phyloP scores from a whole-genome alignment of 345 rosid genomes.

The Hypericum perforatum region DNA sequence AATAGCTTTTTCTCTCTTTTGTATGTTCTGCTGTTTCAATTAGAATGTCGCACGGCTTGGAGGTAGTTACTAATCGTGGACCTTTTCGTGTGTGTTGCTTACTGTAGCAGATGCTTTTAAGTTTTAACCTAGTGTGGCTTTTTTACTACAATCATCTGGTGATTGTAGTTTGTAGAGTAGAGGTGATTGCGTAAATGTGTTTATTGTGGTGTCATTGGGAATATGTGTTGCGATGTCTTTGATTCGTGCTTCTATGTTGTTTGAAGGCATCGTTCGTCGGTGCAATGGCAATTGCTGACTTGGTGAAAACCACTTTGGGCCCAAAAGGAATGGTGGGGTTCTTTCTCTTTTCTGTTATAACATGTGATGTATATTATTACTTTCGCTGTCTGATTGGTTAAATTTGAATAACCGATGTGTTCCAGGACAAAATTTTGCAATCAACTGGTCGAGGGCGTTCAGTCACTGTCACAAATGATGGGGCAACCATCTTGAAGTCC shows the following conservation, averaged over 20 bases:
- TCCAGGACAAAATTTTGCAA: conserved; percentile 88
- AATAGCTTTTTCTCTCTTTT: conserved; percentile 2
- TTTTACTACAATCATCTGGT: too few species aligned
- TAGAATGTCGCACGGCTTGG: too few species aligned
- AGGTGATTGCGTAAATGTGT: too few species aligned
- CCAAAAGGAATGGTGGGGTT: conserved; percentile 89
- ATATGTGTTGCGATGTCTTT: too few species aligned
- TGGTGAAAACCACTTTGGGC: conserved; percentile 89
- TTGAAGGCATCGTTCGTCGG: conserved; percentile 83
- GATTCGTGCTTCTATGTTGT: neutral
- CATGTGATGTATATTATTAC: neutral
- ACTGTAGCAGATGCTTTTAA: neutral
- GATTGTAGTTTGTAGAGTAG: too few species aligned
- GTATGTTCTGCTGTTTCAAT: too few species aligned
- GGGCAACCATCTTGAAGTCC: conserved; percentile 94
- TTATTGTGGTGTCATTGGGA: too few species aligned
- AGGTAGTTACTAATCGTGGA: neutral
- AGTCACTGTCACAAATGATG: conserved; percentile 92
- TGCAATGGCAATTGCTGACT: conserved; percentile 87
- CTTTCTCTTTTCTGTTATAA: conserved; percentile 2
- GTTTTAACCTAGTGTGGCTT: neutral
- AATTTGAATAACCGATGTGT: conserved; percentile 2
- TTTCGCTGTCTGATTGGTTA: neutral
- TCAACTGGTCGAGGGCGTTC: conserved; percentile 81
- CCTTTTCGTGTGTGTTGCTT: neutral